phyloP scores from a whole-genome alignment of 495 filamentous ascomycete genomes.

The Margaritispora aquatica region DNA sequence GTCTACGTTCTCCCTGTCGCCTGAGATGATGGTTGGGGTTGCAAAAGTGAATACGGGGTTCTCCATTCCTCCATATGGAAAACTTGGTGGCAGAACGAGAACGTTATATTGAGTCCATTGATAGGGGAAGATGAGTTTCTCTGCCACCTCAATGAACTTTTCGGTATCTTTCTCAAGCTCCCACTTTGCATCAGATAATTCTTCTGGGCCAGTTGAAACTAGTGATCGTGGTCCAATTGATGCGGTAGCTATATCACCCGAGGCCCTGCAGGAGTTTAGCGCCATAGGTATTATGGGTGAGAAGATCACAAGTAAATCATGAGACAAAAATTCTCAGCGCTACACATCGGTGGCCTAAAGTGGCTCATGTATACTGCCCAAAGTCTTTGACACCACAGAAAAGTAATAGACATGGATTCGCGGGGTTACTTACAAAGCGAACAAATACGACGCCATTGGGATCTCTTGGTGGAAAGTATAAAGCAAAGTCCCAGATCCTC shows the following conservation, averaged over 20 bases:
- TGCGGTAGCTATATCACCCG: conserved; percentile 80
- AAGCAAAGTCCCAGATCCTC: conserved; percentile 44
- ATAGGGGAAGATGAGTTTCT: conserved; percentile 84
- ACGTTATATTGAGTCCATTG: conserved; percentile 94
- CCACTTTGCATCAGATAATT: conserved; percentile 76
- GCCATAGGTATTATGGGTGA: too few relatives aligned
- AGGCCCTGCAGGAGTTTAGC: too few relatives aligned
- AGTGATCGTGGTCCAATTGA: conserved; percentile 77
- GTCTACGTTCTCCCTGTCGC: conserved; percentile 90
- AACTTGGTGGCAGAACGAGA: conserved; percentile 81
- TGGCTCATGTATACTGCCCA: too few relatives aligned
- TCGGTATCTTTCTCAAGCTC: conserved; percentile 87
- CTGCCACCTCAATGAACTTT: conserved; percentile 81
- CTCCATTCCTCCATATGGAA: conserved; percentile 88
- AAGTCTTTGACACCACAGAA: too few relatives aligned
- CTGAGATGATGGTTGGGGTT: conserved; percentile 85
- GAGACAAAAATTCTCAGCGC: too few relatives aligned
- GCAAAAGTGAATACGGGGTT: conserved; percentile 92
- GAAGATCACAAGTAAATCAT: too few relatives aligned
- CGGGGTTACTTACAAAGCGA: too few relatives aligned
- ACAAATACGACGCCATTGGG: conserved; percentile 90
- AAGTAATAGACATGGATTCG: too few relatives aligned
- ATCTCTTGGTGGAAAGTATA: conserved; percentile 85
- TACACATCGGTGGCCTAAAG: too few relatives aligned
- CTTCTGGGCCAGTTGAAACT: conserved; percentile 81